These are phyloP conservation scores for Sisymbrium altissimum DNA, from an alignment of 345 rosid species.

Conservation along the genomic window DNA sequence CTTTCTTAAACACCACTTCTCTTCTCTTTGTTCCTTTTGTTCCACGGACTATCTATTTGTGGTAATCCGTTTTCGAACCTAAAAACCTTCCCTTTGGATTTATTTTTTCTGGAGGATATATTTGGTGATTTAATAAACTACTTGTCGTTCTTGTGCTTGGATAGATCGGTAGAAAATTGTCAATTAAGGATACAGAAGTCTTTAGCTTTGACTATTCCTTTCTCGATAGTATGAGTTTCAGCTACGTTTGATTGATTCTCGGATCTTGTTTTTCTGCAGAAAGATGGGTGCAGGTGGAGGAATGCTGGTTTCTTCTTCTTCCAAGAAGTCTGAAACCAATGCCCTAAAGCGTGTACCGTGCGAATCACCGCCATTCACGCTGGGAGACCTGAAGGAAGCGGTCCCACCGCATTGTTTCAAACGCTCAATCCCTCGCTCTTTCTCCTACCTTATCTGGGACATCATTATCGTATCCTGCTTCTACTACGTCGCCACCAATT, in stretches of 20 bases:
- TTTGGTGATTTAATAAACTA: too few species aligned
- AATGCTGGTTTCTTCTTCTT: conserved; percentile 44
- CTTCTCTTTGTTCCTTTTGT: too few species aligned
- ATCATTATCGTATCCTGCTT: conserved; percentile 51
- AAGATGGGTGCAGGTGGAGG: conserved; percentile 89
- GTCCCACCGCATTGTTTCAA: conserved; percentile 87
- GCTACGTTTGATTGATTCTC: not conserved
- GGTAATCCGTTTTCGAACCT: too few species aligned
- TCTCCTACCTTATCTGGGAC: conserved; percentile 63
- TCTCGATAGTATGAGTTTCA: not conserved
- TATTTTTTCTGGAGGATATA: too few species aligned
- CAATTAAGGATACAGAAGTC: not conserved
- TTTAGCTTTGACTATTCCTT: not conserved
- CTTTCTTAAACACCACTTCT: too few species aligned
- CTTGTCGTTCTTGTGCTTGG: not conserved
- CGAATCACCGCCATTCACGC: conserved; percentile 66
- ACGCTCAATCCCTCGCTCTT: conserved; percentile 74
- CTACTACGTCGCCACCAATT: conserved; percentile 53
- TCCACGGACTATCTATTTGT: too few species aligned
- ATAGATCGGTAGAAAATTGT: not conserved
- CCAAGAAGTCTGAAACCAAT: conserved; percentile 37
- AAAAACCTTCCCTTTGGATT: too few species aligned
- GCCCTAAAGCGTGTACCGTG: conserved; percentile 53
- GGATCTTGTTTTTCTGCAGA: conserved; percentile 10
- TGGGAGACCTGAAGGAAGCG: conserved; percentile 68